Evolutionary conservation across 164 flowering plant genomes (phyloP), one percentile per base, ranked within the genome.

Genomic region (Stephania japonica): DNA sequence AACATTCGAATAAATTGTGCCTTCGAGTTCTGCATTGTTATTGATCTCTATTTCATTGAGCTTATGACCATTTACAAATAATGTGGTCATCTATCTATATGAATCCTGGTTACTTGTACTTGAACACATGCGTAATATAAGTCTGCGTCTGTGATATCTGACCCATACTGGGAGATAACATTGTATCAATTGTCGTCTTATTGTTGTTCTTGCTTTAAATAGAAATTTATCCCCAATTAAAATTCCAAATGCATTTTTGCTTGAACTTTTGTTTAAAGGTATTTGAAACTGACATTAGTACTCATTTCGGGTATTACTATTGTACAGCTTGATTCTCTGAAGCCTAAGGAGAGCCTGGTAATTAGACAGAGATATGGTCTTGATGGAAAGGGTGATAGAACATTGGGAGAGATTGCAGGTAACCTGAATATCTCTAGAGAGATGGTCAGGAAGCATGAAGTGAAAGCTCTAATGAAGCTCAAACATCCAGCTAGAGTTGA

Each of bases 321-420:
- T 76, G 38, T 69, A 6, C 91, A 95, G 99, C 94, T 95, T 66
- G 98, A 95, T 80, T 95, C 98, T 10, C 75, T 95, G 77, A 91
- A 90, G 82, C 99, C 99, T 0, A 96, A 93, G 85, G 99, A 96
- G 85, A 96, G 93, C 84, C 78, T 96, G 84, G 99, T 96, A 81
- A 86, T 96, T 72, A 87, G 99, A 69, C 99, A 96, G 73, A 89
- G 98, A 81, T 96, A 88, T 65, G 99, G 99, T 8, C 97, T 96
- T 1, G 99, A 96, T 76, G 98, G 99, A 0, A 91, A 86, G 84
- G 97, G 98, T 19, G 90, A 90, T 43, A 81, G 97, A 77, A 89
- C 99, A 68, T 71, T 96, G 76, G 97, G 97, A 63, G 99, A 96
- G 78, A 93, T 96, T 32, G 98, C 97, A 1, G 95, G 97, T 19